Base-by-base conservation (phyloP, 1,284 basidiomycete genomes). In the Leccinum fallax region DNA sequence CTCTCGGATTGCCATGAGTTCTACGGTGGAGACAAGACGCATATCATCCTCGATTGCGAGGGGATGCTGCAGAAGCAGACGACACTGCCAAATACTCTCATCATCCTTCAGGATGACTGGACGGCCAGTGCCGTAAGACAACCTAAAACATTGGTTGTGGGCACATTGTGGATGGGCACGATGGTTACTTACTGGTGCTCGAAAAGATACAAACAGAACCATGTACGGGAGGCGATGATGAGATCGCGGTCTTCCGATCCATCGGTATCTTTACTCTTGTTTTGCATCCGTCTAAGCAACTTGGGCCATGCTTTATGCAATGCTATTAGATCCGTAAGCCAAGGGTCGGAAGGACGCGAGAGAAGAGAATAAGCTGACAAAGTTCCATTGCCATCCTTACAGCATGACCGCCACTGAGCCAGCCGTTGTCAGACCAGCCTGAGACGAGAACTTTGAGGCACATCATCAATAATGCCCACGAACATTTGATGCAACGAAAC, bases 381-480 rank as follows among this genome's bases (percentile, higher is more conserved):
- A 95, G 81, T 72, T 97, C 94, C 79, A 95, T 86, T 21, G 93
- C 94, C 93, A 97, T 95, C 59, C 94, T 85, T 16, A 96, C 93
- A 16, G 94, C 94, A 77, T 96, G 94, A 5, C 93, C 93, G 6
- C 93, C 92, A 66, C 91, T 92, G 26, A 96, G 77, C 94, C 94
- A 97, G 2, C 93, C 94, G 67, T 93, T 92, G 67, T 95, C 92
- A 13, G 91, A 93, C 90, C 94, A 96, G 7, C 93, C 93, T 26
- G 94, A 90, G 15, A 95, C 87, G 55, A 95, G 81, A 59, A 94
- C 92, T 94, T 57, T 57, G 15, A 57, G 46, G 15, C 55, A 61
- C 19, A 64, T 65, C 51, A 66, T 60, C 61, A 48, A 48, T 48
- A 61, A 58, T 11, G 9, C 38, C 3, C 16, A 53, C 55, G 55